These are phyloP conservation scores for Trichoderma asperellum DNA, from an alignment of 2,329 filamentous ascomycete genomes.

Conservation along the genomic window DNA sequence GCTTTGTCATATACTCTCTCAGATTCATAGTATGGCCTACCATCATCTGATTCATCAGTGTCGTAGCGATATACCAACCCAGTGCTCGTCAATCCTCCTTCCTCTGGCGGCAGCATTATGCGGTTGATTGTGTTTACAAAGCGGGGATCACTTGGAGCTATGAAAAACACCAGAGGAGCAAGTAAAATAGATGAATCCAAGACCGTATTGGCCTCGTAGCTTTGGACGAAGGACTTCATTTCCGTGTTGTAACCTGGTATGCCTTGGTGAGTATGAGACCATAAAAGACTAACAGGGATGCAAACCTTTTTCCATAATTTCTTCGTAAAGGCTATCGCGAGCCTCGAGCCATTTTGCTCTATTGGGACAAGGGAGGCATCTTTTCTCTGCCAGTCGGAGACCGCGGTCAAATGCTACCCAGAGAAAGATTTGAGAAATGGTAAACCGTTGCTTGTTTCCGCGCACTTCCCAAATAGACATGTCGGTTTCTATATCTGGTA, in stretches of 20 bases:
- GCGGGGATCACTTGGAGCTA: conserved; percentile 74
- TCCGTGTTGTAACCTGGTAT: conserved; percentile 67
- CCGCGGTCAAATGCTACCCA: conserved; percentile 82
- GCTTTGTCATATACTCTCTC: neutral
- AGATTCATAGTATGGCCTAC: conserved; percentile 47
- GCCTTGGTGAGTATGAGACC: neutral
- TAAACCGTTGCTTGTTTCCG: conserved; percentile 74
- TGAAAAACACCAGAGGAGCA: conserved; percentile 79
- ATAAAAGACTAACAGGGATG: neutral
- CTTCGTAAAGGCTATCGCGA: conserved; percentile 71
- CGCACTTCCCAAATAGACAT: conserved; percentile 87
- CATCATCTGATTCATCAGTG: conserved; percentile 69
- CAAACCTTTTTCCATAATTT: conserved; percentile 72
- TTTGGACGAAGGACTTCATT: conserved; percentile 72
- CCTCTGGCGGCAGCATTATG: conserved; percentile 73
- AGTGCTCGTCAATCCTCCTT: conserved; percentile 74
- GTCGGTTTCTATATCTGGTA: conserved; percentile 58
- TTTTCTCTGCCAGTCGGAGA: conserved; percentile 72
- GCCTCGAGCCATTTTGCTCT: conserved; percentile 67
- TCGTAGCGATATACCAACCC: conserved; percentile 78
- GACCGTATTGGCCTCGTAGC: conserved; percentile 71
- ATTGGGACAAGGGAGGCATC: conserved; percentile 75
- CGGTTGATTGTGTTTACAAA: conserved; percentile 73
- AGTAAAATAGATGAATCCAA: conserved; percentile 77
- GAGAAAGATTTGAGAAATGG: conserved; percentile 82